Conservation (phyloP, 495 filamentous ascomycete genomes). For the Neurospora intermedia region DNA sequence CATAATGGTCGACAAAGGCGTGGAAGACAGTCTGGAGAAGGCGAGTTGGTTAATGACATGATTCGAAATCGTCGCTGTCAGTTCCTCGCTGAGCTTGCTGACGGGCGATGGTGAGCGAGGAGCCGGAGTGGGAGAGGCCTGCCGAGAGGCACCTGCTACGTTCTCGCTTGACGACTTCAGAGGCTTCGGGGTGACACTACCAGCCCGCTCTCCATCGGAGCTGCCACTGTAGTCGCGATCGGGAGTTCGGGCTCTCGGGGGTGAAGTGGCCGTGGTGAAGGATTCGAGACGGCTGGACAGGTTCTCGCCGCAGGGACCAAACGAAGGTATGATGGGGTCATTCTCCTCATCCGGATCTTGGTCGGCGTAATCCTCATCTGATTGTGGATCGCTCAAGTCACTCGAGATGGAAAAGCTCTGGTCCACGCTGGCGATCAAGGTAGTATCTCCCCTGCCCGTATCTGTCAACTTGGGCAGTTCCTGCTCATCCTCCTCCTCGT, state of each 20-base stretch:
- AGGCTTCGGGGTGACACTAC: conserved; percentile 4
- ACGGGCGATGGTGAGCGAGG: conserved; percentile 19
- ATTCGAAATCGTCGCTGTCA: conserved; percentile 44
- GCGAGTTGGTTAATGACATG: conserved; percentile 91
- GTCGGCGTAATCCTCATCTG: conserved; percentile 45
- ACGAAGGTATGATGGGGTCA: conserved; percentile 80
- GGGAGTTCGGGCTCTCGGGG: conserved; percentile 13
- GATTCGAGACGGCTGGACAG: conserved; percentile 68
- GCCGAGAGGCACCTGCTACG: not conserved
- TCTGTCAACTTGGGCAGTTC: conserved; percentile 21
- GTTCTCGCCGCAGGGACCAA: conserved; percentile 78
- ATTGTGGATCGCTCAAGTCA: conserved; percentile 50
- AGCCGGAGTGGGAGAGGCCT: not conserved
- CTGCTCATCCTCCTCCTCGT: conserved; percentile 39
- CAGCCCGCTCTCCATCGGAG: not conserved
- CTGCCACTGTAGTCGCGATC: not conserved
- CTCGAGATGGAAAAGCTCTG: conserved; percentile 37
- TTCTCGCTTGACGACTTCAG: conserved; percentile 3
- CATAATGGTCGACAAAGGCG: conserved; percentile 78
- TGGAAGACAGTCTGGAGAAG: conserved; percentile 90
- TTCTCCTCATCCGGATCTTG: conserved; percentile 79
- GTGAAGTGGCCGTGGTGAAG: conserved; percentile 48
- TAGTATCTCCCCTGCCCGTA: conserved; percentile 8
- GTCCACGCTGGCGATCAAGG: conserved; percentile 26
- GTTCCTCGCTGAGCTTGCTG: conserved; percentile 23